Evolutionary conservation across 2,329 filamentous ascomycete species (phyloP).

Genomic region (Aspergillus costaricaensis): DNA sequence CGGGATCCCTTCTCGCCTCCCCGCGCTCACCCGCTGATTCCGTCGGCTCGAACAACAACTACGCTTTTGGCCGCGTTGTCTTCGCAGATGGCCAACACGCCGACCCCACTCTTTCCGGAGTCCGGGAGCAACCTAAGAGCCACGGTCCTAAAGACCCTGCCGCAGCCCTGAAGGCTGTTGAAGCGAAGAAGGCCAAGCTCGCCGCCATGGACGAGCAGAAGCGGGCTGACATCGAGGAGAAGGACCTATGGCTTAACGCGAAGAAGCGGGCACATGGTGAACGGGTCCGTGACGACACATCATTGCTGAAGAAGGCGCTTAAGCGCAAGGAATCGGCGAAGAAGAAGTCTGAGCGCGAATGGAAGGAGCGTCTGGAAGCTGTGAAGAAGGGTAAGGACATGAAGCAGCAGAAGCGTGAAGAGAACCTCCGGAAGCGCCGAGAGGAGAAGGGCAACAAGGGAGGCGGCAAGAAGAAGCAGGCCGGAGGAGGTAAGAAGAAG

Average conservation of each 20-base stretch:
- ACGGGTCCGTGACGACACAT: conserved; percentile 82
- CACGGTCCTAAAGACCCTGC: conserved; percentile 83
- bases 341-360: conserved; percentile 88
- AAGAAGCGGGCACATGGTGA: conserved; percentile 87
- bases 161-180: conserved; percentile 79
- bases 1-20: conserved; percentile 59
- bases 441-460: conserved; percentile 69
- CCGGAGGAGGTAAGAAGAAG: conserved; percentile 48
- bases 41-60: conserved; percentile 60
- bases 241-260: conserved; percentile 91
- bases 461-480: conserved; percentile 46
- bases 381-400: conserved; percentile 76
- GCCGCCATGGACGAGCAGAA: conserved; percentile 75
- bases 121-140: conserved; percentile 69
- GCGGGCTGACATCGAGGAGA: conserved; percentile 83
- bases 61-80: conserved; percentile 87
- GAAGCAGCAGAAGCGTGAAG: conserved; percentile 78
- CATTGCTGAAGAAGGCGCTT: conserved; percentile 85
- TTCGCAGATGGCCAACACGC: conserved; percentile 84
- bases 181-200: conserved; percentile 82
- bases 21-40: conserved; percentile 53
- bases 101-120: conserved; percentile 65
- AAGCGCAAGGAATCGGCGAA: conserved; percentile 90
- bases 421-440: conserved; percentile 71
- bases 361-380: conserved; percentile 71